These are phyloP conservation scores for Fulvia fulva DNA, from an alignment of 2,329 filamentous ascomycete genomes.

Conservation along the genomic window DNA sequence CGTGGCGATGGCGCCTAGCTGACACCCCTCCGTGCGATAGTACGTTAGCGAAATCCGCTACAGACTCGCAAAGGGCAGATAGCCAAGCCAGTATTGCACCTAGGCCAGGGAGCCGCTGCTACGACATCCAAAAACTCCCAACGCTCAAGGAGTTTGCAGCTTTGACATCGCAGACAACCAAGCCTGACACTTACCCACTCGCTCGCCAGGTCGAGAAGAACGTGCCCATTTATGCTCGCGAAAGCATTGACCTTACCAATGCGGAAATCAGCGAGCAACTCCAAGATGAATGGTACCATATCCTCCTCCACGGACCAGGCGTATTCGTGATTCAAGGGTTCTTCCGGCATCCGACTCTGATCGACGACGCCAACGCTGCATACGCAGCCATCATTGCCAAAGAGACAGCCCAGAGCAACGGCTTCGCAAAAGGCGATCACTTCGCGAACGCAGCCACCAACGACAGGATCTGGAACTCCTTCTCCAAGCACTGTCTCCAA, in stretches of 20 bases:
- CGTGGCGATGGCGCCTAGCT: too few relatives aligned
- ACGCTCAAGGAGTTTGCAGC: too few relatives aligned
- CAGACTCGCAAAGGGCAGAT: too few relatives aligned
- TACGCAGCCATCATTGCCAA: slow-evolving; percentile 49
- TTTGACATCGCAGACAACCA: too few relatives aligned
- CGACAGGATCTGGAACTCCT: slow-evolving; percentile 63
- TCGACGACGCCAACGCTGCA: slow-evolving; percentile 47
- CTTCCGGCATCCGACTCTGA: slow-evolving; percentile 41
- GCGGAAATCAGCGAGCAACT: slow-evolving; percentile 37
- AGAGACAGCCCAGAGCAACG: slow-evolving; percentile 34
- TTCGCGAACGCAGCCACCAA: slow-evolving; percentile 56
- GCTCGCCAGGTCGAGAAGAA: slow-evolving; percentile 46
- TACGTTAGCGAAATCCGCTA: too few relatives aligned
- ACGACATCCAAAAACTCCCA: too few relatives aligned
- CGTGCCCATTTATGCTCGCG: slow-evolving; percentile 54
- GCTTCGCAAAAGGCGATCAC: slow-evolving; percentile 58
- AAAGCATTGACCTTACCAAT: slow-evolving; percentile 35
- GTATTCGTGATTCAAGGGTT: slow-evolving; percentile 57
- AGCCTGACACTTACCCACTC: slow-evolving; percentile 47
- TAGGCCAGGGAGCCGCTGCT: too few relatives aligned
- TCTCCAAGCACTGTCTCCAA: slow-evolving; percentile 55
- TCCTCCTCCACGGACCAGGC: slow-evolving; percentile 55
- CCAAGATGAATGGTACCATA: slow-evolving; percentile 59
- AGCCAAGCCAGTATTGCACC: too few relatives aligned
- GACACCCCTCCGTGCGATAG: too few relatives aligned